Percentiles rank a stretch among this genome's conserved stretches.
phyloP scores from a whole-genome alignment of 2,329 filamentous ascomycete species.

The Zymoseptoria crescenta region DNA sequence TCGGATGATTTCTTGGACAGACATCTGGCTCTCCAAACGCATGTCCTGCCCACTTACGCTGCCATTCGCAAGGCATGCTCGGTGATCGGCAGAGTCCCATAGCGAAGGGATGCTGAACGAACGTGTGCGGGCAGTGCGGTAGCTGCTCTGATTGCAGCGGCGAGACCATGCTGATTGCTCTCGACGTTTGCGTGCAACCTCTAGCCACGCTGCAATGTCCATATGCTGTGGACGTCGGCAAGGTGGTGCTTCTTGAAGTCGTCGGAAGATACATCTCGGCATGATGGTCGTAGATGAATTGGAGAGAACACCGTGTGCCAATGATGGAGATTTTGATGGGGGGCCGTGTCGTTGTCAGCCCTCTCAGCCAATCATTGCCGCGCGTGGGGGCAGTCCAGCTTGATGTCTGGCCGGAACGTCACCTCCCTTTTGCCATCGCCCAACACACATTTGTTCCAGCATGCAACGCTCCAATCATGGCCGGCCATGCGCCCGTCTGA shows the following conservation, averaged over 20 bases:
- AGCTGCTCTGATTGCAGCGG: no score
- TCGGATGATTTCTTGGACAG: no score
- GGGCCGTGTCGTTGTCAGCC: not conserved
- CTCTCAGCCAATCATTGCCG: not conserved
- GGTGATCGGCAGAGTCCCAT: no score
- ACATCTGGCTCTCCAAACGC: no score
- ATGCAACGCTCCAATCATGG: not conserved
- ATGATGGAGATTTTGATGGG: not conserved
- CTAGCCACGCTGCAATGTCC: no score
- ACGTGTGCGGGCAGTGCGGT: no score
- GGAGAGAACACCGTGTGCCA: no score
- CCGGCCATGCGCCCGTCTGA: not conserved
- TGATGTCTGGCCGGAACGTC: not conserved
- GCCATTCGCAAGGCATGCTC: no score
- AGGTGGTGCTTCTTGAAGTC: not conserved
- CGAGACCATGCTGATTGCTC: no score
- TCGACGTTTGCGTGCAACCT: no score
- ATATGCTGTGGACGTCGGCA: not conserved
- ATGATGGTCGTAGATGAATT: not conserved
- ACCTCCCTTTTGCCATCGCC: not conserved
- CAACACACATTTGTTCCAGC: not conserved
- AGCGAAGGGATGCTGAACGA: no score
- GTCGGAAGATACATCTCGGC: not conserved
- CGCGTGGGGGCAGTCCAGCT: not conserved
- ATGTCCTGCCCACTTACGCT: no score